These are phyloP conservation scores for Fusarium sublunatum DNA, from an alignment of 2,329 filamentous ascomycete species.

Conservation along the genomic window DNA sequence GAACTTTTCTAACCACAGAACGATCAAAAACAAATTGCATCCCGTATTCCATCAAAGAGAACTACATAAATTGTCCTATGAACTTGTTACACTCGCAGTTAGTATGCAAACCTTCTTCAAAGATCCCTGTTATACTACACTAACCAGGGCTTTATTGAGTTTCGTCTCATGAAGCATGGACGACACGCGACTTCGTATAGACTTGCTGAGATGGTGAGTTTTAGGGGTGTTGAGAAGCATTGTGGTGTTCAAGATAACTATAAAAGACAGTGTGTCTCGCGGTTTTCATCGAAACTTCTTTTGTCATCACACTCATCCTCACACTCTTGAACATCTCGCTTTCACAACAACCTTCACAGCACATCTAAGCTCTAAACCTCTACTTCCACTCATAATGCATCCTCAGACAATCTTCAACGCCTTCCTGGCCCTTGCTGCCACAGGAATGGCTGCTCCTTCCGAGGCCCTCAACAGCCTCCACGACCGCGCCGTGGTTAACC, in stretches of 20 bases:
- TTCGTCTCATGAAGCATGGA: no score
- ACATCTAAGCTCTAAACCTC: no score
- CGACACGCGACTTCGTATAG: not conserved
- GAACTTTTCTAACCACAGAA: not conserved
- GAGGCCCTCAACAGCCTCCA: constrained; percentile 5
- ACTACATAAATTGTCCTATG: not conserved
- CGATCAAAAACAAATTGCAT: not conserved
- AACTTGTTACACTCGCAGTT: not conserved
- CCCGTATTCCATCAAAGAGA: not conserved
- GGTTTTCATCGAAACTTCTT: not conserved
- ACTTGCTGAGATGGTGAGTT: not conserved
- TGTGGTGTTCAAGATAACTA: not conserved
- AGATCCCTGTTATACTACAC: not conserved
- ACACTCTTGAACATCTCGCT: not conserved
- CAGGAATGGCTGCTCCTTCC: constrained; percentile 10
- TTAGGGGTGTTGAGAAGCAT: not conserved
- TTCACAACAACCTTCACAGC: not conserved
- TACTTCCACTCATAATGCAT: not conserved
- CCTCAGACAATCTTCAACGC: constrained; percentile 3
- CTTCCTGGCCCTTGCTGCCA: constrained; percentile 4
- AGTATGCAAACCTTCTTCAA: not conserved
- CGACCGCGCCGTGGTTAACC: constrained; percentile 37
- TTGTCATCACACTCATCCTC: not conserved
- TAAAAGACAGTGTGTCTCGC: not conserved
- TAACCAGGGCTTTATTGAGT: not conserved